phyloP scores from a whole-genome alignment of 2,329 filamentous ascomycete genomes.

The Celoporthe dispersa region DNA sequence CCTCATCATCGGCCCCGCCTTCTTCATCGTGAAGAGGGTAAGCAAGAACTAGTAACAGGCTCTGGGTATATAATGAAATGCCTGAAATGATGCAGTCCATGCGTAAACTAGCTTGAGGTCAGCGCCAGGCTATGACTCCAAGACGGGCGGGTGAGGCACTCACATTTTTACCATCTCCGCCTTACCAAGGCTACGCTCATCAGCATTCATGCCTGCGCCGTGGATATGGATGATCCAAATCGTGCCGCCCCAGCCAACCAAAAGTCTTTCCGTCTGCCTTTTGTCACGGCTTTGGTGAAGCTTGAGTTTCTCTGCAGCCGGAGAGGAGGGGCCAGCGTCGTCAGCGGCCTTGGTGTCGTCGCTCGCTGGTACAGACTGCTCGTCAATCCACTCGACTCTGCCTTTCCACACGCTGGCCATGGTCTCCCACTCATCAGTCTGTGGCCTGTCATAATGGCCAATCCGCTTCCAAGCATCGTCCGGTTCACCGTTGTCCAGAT shows the following conservation, averaged over 20 bases:
- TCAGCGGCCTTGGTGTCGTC: slow-evolving; percentile 52
- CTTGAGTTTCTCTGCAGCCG: slow-evolving; percentile 51
- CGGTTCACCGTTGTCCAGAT: slow-evolving; percentile 74
- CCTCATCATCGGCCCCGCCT: slow-evolving; percentile 55
- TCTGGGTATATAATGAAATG: slow-evolving; percentile 94
- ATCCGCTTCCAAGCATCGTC: slow-evolving; percentile 95
- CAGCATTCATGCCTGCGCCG: slow-evolving; percentile 67
- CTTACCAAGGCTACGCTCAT: slow-evolving; percentile 74
- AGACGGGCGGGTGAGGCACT: slow-evolving; percentile 43
- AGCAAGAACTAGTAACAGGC: slow-evolving; percentile 86
- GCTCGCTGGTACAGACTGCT: slow-evolving; percentile 75
- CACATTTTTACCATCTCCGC: slow-evolving; percentile 93
- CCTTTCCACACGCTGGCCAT: slow-evolving; percentile 97
- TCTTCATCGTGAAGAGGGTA: slow-evolving; percentile 79
- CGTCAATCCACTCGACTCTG: slow-evolving; percentile 90
- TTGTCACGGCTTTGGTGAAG: slow-evolving; percentile 53
- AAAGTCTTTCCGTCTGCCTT: slow-evolving; percentile 71
- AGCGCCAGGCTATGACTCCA: slow-evolving; percentile 29
- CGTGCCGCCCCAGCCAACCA: slow-evolving; percentile 95
- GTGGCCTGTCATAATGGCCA: slow-evolving; percentile 87
- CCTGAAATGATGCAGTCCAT: slow-evolving; percentile 98
- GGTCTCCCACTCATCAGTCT: slow-evolving; percentile 87
- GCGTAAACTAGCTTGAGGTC: slow-evolving; percentile 66
- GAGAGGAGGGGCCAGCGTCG: slow-evolving; percentile 37
- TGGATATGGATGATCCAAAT: slow-evolving; percentile 96